Percentiles rank a stretch among this genome's conserved stretches.
Conservation (phyloP, 163 green algal species). For the Chlamydomonas reinhardtii region DNA sequence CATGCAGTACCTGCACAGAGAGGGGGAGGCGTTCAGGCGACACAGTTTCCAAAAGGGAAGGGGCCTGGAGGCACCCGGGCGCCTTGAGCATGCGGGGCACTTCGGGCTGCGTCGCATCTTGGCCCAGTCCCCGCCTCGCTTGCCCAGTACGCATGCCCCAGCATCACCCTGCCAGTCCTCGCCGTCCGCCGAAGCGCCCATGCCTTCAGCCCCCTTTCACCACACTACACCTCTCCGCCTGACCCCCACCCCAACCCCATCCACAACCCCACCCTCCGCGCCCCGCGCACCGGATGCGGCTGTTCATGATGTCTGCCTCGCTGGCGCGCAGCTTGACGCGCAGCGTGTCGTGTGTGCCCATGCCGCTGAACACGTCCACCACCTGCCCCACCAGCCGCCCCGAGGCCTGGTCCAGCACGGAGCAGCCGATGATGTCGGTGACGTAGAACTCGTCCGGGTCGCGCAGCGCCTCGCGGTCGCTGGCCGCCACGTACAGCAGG, state of each 20-base stretch:
- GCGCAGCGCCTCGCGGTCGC: slow-evolving; percentile 31
- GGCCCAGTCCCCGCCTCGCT: too few species aligned
- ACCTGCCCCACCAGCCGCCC: slow-evolving; percentile 47
- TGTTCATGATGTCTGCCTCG: slow-evolving; percentile 34
- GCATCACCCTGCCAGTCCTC: too few species aligned
- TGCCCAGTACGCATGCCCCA: too few species aligned
- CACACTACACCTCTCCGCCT: background rate
- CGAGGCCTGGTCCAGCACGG: slow-evolving; percentile 22
- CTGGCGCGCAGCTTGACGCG: slow-evolving; percentile 51
- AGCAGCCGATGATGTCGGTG: slow-evolving; percentile 56
- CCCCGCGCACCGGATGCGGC: slow-evolving; percentile 27
- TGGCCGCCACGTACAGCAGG: slow-evolving; percentile 13
- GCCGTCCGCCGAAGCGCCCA: too few species aligned
- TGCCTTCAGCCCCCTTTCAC: too few species aligned
- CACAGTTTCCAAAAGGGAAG: background rate
- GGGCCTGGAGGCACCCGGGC: too few species aligned
- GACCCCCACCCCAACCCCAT: background rate
- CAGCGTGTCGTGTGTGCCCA: slow-evolving; percentile 60
- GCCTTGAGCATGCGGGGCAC: too few species aligned
- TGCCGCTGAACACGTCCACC: slow-evolving; percentile 59
- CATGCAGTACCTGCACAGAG: slow-evolving; percentile 40
- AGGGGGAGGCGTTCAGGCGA: background rate
- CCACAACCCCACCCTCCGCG: too few species aligned
- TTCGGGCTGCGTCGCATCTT: too few species aligned
- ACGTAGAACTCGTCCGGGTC: slow-evolving; percentile 64